Base-by-base conservation (phyloP, 441 rosid species). In the Croton setiger region DNA sequence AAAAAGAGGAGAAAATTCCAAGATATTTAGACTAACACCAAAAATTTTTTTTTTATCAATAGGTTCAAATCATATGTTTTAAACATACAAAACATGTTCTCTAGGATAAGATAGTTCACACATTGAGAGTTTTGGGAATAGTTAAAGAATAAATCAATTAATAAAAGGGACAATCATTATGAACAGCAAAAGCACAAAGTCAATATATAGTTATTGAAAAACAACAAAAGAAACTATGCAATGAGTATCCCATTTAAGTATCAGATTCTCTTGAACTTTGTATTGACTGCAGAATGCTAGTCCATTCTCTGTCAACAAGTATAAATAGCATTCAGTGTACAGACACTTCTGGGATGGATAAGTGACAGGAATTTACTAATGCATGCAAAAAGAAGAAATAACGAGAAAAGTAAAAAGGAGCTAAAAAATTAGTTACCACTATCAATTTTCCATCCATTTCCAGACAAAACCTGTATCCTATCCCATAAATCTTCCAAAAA, bases 401-500 rank as follows among this genome's bases (percentile, higher is more conserved):
- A 21, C 43, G 9, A 6, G 27, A 14, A 55, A 59, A 5, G 62
- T 15, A 48, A 52, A 23, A 44, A 49, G 31, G 45, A 75, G n/a
- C 51, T 33, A 57, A 70, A 59, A 48, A 66, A 36, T 33, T 44
- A 76, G 63, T 76, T 84, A 93, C 98, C 98, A 77, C 99, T 96
- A 37, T 89, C 95, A 74, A 91, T 78, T 80, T 89, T 96, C 99
- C 99, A 96, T 76, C 92, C 98, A 80, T 78, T 87, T 74, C 78
- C 82, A 70, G 92, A 91, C 60, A 88, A 81, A 68, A 71, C 80
- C 79, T 93, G 96, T 80, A 88, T 83, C 65, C 93, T 84, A 69
- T 63, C 88, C 94, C 90, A 93, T 55, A 96, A 77, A 83, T 91
- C 99, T 85, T 96, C 99, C 90, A 96, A 81, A 72, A 93, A 91